phyloP scores from a whole-genome alignment of 164 flowering plant genomes.

The Vitis vinifera region DNA sequence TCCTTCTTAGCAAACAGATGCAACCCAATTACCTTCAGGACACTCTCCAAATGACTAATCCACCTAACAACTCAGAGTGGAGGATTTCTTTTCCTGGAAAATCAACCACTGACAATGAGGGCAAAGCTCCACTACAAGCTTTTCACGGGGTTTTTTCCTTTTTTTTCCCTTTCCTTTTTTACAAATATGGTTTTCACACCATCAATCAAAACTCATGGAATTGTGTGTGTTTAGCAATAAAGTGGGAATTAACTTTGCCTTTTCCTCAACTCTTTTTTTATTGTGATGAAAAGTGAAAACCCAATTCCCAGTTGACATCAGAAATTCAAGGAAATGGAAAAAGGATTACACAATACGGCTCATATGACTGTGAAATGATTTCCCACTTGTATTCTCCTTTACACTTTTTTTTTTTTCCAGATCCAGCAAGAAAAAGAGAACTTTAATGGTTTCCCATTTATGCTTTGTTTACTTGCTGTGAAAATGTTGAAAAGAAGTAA shows the following conservation, averaged over 20 bases:
- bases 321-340: slow-evolving; percentile 13
- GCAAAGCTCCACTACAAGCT: too few relatives aligned
- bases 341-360: slow-evolving; percentile 22
- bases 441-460: slow-evolving; percentile 9
- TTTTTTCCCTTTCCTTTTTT: neutral
- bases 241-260: neutral
- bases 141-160: too few relatives aligned
- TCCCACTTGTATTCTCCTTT: slow-evolving; percentile 11
- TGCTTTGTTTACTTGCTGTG: slow-evolving; percentile 3
- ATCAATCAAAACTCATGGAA: too few relatives aligned
- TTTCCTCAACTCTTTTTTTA: slow-evolving; percentile 8
- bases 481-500: slow-evolving; percentile 5
- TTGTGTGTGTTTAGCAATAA: neutral
- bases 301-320: slow-evolving; percentile 14
- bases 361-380: slow-evolving; percentile 14
- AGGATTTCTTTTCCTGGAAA: too few relatives aligned
- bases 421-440: slow-evolving; percentile 19
- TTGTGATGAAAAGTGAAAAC: slow-evolving; percentile 23
- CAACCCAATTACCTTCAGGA: too few relatives aligned
- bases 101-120: too few relatives aligned
- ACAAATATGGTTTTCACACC: too few relatives aligned
- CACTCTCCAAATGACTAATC: too few relatives aligned
- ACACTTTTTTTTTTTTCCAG: slow-evolving; percentile 9
- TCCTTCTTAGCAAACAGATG: too few relatives aligned
- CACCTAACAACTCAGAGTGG: too few relatives aligned